Percentiles rank a stretch among this genome's conserved stretches.
phyloP scores from a whole-genome alignment of 768 basidiomycete species.

The Collybia mongolica region DNA sequence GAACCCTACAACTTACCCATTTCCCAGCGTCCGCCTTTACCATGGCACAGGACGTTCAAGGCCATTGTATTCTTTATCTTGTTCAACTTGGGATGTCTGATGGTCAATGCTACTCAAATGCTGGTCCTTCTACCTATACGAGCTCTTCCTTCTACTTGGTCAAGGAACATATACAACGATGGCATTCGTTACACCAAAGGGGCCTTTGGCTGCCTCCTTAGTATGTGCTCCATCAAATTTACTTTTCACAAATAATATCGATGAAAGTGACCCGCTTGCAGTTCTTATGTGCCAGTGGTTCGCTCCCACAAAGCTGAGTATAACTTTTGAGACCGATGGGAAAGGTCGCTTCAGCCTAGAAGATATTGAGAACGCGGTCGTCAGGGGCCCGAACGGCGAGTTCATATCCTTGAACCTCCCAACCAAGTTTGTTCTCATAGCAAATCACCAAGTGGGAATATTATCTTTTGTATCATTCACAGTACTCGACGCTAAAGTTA shows the following conservation, averaged over 20 bases:
- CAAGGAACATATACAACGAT: slow-evolving; percentile 57
- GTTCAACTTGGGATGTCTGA: slow-evolving; percentile 64
- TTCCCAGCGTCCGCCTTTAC: slow-evolving; percentile 43
- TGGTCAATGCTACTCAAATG: slow-evolving; percentile 75
- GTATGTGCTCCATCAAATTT: slow-evolving; percentile 39
- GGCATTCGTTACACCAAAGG: slow-evolving; percentile 84
- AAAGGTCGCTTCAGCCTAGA: slow-evolving; percentile 59
- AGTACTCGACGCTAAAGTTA: background rate
- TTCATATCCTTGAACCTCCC: slow-evolving; percentile 69
- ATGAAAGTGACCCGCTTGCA: slow-evolving; percentile 21
- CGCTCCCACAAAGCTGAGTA: slow-evolving; percentile 66
- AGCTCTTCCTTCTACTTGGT: slow-evolving; percentile 57
- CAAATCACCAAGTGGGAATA: slow-evolving; percentile 83
- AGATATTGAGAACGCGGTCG: slow-evolving; percentile 56
- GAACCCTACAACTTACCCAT: slow-evolving; percentile 50
- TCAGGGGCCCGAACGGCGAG: slow-evolving; percentile 54
- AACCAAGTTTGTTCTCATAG: slow-evolving; percentile 77
- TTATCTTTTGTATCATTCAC: background rate
- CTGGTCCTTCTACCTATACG: slow-evolving; percentile 65
- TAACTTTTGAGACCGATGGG: slow-evolving; percentile 75
- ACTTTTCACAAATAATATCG: background rate
- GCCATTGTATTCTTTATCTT: slow-evolving; percentile 52
- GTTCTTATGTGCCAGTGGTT: slow-evolving; percentile 83
- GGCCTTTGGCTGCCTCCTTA: slow-evolving; percentile 70
- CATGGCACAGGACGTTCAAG: slow-evolving; percentile 52